Percentiles rank a stretch among this genome's conserved stretches.
Conservation (phyloP, 1,284 basidiomycete genomes). For the Malassezia obtusa region DNA sequence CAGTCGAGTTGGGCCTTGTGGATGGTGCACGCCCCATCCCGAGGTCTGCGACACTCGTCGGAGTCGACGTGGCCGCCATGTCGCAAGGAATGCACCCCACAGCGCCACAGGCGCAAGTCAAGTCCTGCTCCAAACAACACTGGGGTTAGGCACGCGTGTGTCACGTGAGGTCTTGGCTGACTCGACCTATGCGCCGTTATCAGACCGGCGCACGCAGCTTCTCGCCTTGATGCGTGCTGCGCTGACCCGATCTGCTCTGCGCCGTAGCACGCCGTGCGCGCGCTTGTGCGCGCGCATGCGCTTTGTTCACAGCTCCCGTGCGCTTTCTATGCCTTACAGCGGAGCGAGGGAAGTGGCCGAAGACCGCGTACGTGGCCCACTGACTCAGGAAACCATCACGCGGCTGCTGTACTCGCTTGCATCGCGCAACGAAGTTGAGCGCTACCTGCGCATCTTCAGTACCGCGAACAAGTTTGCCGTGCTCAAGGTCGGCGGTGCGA, state of each 20-base stretch:
- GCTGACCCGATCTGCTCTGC: not conserved
- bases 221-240: conserved; percentile 5
- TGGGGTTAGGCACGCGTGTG: not conserved
- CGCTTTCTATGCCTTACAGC: not conserved
- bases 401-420: conserved; percentile 47
- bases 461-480: conserved; percentile 48
- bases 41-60: not conserved
- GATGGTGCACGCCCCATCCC: not conserved
- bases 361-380: conserved; percentile 7
- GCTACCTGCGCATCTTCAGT: conserved; percentile 47
- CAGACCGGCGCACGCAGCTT: not conserved
- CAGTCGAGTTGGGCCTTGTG: not conserved
- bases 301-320: not conserved
- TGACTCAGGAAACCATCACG: conserved; percentile 39
- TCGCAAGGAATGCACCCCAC: not conserved
- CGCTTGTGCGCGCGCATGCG: not conserved
- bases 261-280: not conserved
- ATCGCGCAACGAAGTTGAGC: conserved; percentile 47
- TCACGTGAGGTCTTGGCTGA: conserved; percentile 1
- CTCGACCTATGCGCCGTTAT: not conserved
- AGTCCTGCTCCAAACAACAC: conserved; percentile 1
- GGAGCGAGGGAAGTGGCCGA: conserved; percentile 1
- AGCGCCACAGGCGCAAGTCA: not conserved
- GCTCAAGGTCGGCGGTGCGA: conserved; percentile 47
- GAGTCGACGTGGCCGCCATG: not conserved